A percentile compares a stretch with the other conserved stretches of the same genome.
phyloP scores from a whole-genome alignment of 768 basidiomycete genomes.

The Terana coerulea region DNA sequence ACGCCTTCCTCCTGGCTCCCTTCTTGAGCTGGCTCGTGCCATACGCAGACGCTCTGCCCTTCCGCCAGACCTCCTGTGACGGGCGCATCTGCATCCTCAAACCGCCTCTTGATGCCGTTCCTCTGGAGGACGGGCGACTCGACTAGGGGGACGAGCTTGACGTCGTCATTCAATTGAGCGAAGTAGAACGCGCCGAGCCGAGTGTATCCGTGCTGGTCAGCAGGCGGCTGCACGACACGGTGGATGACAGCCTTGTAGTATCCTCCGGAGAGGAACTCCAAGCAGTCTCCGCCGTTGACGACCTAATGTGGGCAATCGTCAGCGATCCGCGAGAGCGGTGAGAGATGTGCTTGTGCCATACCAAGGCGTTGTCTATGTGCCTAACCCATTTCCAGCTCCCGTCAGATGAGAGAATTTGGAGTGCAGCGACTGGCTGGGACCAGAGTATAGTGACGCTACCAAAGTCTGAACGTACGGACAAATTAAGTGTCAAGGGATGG shows the following conservation, averaged over 20 bases:
- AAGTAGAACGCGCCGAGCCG: constrained; percentile 39
- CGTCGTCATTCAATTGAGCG: constrained; percentile 27
- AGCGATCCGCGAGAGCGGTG: not conserved
- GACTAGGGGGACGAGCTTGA: constrained; percentile 25
- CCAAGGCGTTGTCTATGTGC: constrained; percentile 32
- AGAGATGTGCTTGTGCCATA: constrained; percentile 16
- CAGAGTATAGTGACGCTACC: constrained; percentile 33
- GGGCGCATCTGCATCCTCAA: constrained; percentile 27
- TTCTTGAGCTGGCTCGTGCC: constrained; percentile 29
- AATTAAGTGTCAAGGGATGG: not conserved
- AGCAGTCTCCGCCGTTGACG: constrained; percentile 33
- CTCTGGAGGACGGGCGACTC: constrained; percentile 31
- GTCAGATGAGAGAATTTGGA: constrained; percentile 33
- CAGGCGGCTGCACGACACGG: constrained; percentile 35
- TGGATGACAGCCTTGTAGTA: constrained; percentile 36
- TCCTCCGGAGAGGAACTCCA: constrained; percentile 34
- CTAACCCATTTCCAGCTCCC: constrained; percentile 35
- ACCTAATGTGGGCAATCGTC: constrained; percentile 27
- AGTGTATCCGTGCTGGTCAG: constrained; percentile 29
- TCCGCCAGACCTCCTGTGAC: constrained; percentile 29
- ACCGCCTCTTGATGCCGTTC: constrained; percentile 26
- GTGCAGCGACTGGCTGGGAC: constrained; percentile 35
- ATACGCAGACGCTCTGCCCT: constrained; percentile 25
- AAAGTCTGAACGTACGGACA: constrained; percentile 23
- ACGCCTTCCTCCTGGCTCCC: constrained; percentile 23